Evolutionary conservation across 139 green algal species (phyloP), one percentile per base, ranked within the genome.

Genomic region (Chlorella vulgaris): DNA sequence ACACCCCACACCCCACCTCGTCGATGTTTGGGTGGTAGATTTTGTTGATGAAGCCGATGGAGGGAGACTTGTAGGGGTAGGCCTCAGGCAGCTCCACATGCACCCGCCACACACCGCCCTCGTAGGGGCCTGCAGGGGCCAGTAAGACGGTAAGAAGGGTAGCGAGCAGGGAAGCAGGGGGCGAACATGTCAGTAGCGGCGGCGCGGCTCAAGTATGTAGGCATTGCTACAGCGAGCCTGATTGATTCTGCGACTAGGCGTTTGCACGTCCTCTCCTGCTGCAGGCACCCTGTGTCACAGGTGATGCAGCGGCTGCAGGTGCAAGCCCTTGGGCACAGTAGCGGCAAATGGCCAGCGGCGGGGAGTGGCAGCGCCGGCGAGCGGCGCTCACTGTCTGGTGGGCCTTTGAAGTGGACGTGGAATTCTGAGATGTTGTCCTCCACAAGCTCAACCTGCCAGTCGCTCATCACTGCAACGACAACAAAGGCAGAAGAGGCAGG

Each of bases 21-120:
- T 99, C 97, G 5, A 99, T 95, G 82, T 99, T 99, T 21, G 97
- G 97, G 82, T 99, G 97, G 88, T 94, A 99, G 51, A 99, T 98
- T 28, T 93, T 89, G 89, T 99, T 99, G 22, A 98, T 92, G 81
- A 99, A 99, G 3, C 77, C 97, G 47, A 99, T 99, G 40, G 92
- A 96, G 1, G 94, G 94, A 2, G 93, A 97, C 83, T 97, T 97
- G 88, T 97, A 97, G n/a, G 93, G 93, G 71, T 93, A 93, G 13
- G 89, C 89, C 15, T 99, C 96, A 35, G 96, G 96, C 21, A 99
- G 90, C 86, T 99, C 96, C 21, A 99, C 96, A 74, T 98, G 95
- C 36, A 99, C 87, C 68, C 92, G 96, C 96, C 96, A 99, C 3
- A 91, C 42, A 35, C 96, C 96, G 29, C 96, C 96, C 50, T 99